A percentile compares a stretch with the other conserved stretches of the same genome.
phyloP scores from a whole-genome alignment of 2,329 filamentous ascomycete genomes.

The Mycocentrospora acerina region DNA sequence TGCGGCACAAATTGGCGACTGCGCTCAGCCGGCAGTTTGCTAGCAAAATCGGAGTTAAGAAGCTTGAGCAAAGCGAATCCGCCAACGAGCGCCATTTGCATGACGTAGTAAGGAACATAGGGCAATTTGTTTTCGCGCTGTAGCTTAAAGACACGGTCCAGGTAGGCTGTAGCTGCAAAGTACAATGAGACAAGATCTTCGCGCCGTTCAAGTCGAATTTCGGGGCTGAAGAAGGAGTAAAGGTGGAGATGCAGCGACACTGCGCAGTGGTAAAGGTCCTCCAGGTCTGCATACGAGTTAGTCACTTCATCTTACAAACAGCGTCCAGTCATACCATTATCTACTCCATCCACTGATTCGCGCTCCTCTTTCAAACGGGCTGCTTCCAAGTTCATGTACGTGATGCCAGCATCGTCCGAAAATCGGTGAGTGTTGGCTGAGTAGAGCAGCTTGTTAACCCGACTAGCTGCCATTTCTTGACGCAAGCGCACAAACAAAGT shows the following conservation, averaged over 20 bases:
- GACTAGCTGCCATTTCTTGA: constrained; percentile 42
- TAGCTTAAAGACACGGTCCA: constrained; percentile 61
- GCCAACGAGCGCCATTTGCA: constrained; percentile 83
- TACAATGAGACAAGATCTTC: constrained; percentile 76
- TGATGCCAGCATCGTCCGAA: constrained; percentile 30
- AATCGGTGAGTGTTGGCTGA: constrained; percentile 36
- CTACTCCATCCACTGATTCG: constrained; percentile 35
- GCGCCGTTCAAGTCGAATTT: constrained; percentile 57
- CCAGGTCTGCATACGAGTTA: constrained; percentile 41
- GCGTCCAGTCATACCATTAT: constrained; percentile 26
- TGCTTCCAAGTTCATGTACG: constrained; percentile 39
- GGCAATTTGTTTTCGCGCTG: constrained; percentile 59
- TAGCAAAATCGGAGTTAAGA: constrained; percentile 73
- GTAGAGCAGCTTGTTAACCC: constrained; percentile 42
- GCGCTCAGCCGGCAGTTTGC: constrained; percentile 63
- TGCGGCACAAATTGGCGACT: constrained; percentile 68
- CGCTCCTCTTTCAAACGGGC: constrained; percentile 40
- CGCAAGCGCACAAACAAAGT: constrained; percentile 40
- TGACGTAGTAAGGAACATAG: constrained; percentile 73
- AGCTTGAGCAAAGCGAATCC: constrained; percentile 76
- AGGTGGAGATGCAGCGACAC: constrained; percentile 74
- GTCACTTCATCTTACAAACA: constrained; percentile 46
- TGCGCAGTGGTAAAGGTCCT: constrained; percentile 67
- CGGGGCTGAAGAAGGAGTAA: constrained; percentile 79
- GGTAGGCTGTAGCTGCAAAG: constrained; percentile 68